Evolutionary conservation across 2,329 filamentous ascomycete genomes (phyloP).

Genomic region (Stenocarpella maydis): DNA sequence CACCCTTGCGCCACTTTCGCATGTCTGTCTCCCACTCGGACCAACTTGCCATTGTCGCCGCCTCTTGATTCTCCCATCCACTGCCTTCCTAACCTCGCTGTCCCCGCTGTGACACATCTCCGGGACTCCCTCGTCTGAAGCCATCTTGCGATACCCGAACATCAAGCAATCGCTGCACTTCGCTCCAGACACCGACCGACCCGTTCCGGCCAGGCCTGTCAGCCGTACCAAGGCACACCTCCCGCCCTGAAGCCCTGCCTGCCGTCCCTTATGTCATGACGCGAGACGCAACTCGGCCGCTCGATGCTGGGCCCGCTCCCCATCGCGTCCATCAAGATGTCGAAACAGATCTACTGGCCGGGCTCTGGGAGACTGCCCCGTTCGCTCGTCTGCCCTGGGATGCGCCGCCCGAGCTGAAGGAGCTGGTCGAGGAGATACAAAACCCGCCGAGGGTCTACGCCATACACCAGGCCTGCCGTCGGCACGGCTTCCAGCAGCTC

Average conservation of each 20-base stretch:
- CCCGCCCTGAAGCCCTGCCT: constrained; percentile 12
- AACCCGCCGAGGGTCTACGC: constrained; percentile 69
- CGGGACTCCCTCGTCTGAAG: neutral
- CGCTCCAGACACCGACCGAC: neutral
- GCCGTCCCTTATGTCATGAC: constrained; percentile 55
- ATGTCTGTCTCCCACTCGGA: neutral
- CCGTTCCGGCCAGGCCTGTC: neutral
- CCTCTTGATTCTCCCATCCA: neutral
- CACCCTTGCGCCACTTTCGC: constrained; percentile 16
- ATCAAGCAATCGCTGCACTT: neutral
- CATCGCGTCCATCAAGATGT: constrained; percentile 40
- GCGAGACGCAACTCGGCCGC: constrained; percentile 52
- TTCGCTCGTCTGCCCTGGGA: constrained; percentile 68
- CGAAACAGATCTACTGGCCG: constrained; percentile 61
- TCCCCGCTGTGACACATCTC: constrained; percentile 12
- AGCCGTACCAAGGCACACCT: neutral
- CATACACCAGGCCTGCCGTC: constrained; percentile 66
- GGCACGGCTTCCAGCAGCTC: constrained; percentile 71
- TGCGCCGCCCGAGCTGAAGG: constrained; percentile 65
- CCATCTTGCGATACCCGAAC: neutral
- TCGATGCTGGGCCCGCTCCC: constrained; percentile 42
- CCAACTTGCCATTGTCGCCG: constrained; percentile 6
- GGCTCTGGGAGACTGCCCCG: constrained; percentile 68
- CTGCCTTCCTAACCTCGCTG: neutral
- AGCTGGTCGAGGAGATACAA: constrained; percentile 65